Conservation (phyloP, 148 eudicot genomes). For the Cornus suecica region DNA sequence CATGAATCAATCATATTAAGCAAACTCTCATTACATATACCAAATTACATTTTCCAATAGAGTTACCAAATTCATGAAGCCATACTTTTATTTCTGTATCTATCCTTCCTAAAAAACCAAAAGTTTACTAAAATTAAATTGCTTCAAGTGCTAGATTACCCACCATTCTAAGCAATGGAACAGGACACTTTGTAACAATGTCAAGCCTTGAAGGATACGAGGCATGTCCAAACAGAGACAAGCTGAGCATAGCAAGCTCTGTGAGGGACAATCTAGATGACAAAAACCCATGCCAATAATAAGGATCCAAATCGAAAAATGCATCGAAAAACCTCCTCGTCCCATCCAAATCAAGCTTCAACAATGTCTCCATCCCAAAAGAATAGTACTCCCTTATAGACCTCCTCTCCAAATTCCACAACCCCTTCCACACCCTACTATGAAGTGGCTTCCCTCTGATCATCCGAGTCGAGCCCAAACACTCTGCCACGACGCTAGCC, state of each 20-base stretch:
- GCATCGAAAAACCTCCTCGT: slow-evolving; percentile 43
- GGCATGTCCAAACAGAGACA: slow-evolving; percentile 34
- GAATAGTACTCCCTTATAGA: slow-evolving; percentile 29
- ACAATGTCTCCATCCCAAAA: slow-evolving; percentile 55
- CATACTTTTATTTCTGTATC: background rate
- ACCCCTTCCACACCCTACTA: slow-evolving; percentile 33
- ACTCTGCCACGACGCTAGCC: slow-evolving; percentile 34
- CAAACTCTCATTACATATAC: background rate
- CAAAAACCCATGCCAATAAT: slow-evolving; percentile 43
- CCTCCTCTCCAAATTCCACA: slow-evolving; percentile 44
- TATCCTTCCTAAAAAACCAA: background rate
- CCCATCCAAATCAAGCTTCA: slow-evolving; percentile 50
- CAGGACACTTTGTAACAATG: slow-evolving; percentile 45
- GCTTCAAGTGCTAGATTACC: slow-evolving; percentile 43
- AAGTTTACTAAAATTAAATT: slow-evolving; percentile 19
- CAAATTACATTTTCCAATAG: too few species aligned
- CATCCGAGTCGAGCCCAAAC: slow-evolving; percentile 52
- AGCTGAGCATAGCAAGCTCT: slow-evolving; percentile 36
- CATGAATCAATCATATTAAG: background rate
- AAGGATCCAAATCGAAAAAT: slow-evolving; percentile 45
- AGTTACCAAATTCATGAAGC: background rate
- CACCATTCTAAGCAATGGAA: slow-evolving; percentile 39
- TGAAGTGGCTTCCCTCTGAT: slow-evolving; percentile 35
- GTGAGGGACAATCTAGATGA: slow-evolving; percentile 37
- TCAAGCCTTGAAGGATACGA: slow-evolving; percentile 34